These are phyloP conservation scores for Tephrocybe sp. DNA, from an alignment of 768 basidiomycete genomes.

Conservation along the genomic window DNA sequence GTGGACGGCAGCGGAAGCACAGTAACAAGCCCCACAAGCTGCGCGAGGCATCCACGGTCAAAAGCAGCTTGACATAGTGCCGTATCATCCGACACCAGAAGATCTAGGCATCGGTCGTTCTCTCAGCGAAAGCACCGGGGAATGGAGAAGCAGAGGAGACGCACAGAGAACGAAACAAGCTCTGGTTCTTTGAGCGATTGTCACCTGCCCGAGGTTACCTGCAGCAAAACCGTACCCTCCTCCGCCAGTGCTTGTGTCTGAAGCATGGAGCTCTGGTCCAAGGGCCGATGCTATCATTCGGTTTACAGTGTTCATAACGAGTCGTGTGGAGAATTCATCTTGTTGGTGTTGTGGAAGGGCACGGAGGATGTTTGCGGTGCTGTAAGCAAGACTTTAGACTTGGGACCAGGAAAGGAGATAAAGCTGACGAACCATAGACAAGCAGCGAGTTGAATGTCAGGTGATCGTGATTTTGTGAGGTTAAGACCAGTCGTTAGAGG, in stretches of 20 bases:
- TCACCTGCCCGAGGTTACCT: constrained; percentile 36
- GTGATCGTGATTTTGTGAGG: constrained; percentile 54
- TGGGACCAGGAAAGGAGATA: background rate
- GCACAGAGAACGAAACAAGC: constrained; percentile 78
- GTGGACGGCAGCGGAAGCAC: constrained; percentile 44
- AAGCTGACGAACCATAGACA: constrained; percentile 64
- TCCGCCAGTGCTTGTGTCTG: background rate
- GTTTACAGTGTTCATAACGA: constrained; percentile 70
- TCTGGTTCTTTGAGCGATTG: constrained; percentile 1
- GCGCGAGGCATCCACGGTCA: constrained; percentile 62
- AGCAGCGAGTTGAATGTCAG: constrained; percentile 67
- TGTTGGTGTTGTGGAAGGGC: constrained; percentile 27
- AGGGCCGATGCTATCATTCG: constrained; percentile 44
- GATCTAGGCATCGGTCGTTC: too few relatives aligned
- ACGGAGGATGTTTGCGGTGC: constrained; percentile 62
- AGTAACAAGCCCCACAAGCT: constrained; percentile 49
- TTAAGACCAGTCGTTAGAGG: constrained; percentile 44
- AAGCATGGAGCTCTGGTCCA: too few relatives aligned
- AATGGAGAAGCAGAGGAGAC: too few relatives aligned
- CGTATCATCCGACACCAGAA: constrained; percentile 70
- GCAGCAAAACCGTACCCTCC: constrained; percentile 2
- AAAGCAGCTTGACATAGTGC: constrained; percentile 64
- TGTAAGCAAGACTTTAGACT: constrained; percentile 19
- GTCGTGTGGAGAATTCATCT: constrained; percentile 48
- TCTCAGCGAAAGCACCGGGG: too few relatives aligned